Evolutionary conservation across 805 yeast genomes (phyloP), one percentile per base, ranked within the genome.

Genomic region (Starmerella floricola): DNA sequence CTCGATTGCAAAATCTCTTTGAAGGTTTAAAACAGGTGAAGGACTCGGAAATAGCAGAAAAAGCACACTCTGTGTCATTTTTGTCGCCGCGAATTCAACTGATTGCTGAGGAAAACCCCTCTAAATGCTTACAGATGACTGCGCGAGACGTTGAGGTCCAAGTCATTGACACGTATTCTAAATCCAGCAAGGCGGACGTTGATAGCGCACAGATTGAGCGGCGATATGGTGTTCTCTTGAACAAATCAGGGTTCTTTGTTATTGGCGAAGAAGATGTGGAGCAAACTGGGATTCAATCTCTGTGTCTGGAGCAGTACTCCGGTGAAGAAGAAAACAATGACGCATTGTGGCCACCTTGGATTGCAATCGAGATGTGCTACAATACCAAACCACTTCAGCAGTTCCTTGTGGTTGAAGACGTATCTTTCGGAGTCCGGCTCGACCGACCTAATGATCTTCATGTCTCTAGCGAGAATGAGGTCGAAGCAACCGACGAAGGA

Each of bases 11-110:
- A 23, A 32, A 18, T 13, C 39, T 53, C 19, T 47, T 50, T 38
- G 65, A 68, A 3, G 76, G 73, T 26, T 58, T 84, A 28, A 61
- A 71, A 45, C 52, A 56, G 5, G 57, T 69, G 2, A 49, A 60
- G 6, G 62, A 60, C 2, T 57, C 62, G 33, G 61, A 64, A 28
- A 66, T 65, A 1, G 46, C 52, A 11, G 52, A 46, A 32, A 74
- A 77, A 40, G 73, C 80, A 33, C 80, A 76, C 55, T 64, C 77
- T 47, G 67, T 87, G 24, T 76, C 76, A 45, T 65, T 88, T 33
- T 64, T 79, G 5, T 73, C 84, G 21, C 95, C 96, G 0, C 95
- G 88, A 58, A 73, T 86, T 36, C 96, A 87, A 56, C 53, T 80
- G 20, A 68, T 73, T 36, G 66, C 73, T 13, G 68, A 67, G 24